Evolutionary conservation across 1,284 basidiomycete genomes (phyloP).

Genomic region (Omphalotus olearius): DNA sequence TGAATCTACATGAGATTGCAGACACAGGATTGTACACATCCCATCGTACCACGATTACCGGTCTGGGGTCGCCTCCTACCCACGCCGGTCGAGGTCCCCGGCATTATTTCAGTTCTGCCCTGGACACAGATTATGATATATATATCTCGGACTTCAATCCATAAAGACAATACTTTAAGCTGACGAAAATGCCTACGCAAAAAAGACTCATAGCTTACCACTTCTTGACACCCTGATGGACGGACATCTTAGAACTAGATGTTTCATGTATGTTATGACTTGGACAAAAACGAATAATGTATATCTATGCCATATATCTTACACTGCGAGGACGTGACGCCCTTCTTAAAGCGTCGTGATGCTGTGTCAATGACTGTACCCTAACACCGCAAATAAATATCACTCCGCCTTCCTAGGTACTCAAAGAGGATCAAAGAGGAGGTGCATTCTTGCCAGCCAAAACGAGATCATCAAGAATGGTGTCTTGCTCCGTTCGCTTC

Average conservation of each 20-base stretch:
- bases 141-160: neutral
- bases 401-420: too few species aligned
- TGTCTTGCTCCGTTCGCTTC: constrained; percentile 78
- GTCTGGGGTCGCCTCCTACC: neutral
- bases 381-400: too few species aligned
- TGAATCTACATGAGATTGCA: constrained; percentile 9
- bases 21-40: constrained; percentile 11
- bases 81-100: neutral
- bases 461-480: constrained; percentile 62
- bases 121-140: neutral
- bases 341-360: too few species aligned
- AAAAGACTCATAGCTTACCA: too few species aligned
- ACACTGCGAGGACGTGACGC: too few species aligned
- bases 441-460: constrained; percentile 49
- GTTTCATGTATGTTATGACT: too few species aligned
- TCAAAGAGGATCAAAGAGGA: neutral
- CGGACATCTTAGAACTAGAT: too few species aligned
- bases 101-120: neutral
- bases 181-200: neutral
- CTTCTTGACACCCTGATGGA: too few species aligned
- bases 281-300: too few species aligned
- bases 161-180: neutral
- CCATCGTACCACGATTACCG: constrained; percentile 3
- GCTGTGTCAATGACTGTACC: too few species aligned
- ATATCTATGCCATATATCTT: too few species aligned